A percentile compares a stretch with the other conserved stretches of the same genome.
phyloP scores from a whole-genome alignment of 169 alveolate genomes.

The Eimeria acervulina region DNA sequence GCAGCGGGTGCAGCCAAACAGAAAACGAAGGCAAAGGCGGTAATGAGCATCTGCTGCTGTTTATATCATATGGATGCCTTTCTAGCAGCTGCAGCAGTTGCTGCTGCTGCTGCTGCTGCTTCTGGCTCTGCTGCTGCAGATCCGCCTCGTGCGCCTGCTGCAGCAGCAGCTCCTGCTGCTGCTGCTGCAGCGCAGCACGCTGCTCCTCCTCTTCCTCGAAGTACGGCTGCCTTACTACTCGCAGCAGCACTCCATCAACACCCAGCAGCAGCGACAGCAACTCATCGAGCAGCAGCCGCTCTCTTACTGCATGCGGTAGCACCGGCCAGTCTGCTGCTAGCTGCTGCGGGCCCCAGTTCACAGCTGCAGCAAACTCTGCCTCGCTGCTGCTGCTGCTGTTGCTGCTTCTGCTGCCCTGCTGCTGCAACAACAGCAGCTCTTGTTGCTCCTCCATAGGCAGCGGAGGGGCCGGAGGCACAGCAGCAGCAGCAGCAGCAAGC shows the following conservation, averaged over 20 bases:
- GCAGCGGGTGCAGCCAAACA: constrained; percentile 34
- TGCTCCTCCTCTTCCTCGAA: background rate
- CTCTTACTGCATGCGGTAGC: constrained; percentile 43
- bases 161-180: background rate
- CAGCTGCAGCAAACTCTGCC: constrained; percentile 9
- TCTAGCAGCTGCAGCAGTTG: too few species aligned
- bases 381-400: constrained; percentile 17
- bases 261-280: constrained; percentile 21
- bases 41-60: constrained; percentile 3
- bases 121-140: background rate
- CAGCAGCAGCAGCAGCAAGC: too few species aligned
- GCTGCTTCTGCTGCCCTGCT: background rate
- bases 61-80: background rate
- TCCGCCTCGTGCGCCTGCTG: background rate
- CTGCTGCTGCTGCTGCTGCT: too few species aligned
- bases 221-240: background rate
- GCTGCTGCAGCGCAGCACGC: constrained; percentile 26
- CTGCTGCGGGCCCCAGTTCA: constrained; percentile 27
- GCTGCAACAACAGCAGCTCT: too few species aligned
- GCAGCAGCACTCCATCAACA: constrained; percentile 42
- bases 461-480: too few species aligned
- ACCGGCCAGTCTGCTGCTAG: constrained; percentile 45
- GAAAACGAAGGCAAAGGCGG: background rate
- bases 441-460: too few species aligned
- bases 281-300: constrained; percentile 22